phyloP scores from a whole-genome alignment of 1,139 yeast genomes.

The Arxiozyma bovina region DNA sequence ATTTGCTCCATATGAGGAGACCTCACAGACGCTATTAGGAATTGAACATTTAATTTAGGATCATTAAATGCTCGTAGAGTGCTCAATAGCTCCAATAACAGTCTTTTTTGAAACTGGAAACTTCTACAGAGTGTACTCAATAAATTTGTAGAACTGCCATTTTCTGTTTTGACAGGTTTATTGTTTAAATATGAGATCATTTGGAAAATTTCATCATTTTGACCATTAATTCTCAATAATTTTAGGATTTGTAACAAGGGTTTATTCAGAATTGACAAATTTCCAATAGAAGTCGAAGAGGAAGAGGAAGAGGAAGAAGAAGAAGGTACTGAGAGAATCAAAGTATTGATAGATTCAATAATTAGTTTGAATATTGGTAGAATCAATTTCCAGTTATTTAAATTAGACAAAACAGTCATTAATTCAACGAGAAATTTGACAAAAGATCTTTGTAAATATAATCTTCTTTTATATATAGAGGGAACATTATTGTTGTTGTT shows the following conservation, averaged over 20 bases:
- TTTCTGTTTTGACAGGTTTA: no score
- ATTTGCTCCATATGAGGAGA: conserved; percentile 10
- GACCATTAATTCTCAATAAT: conserved; percentile 14
- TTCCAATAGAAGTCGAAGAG: neutral
- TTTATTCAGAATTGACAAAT: conserved; percentile 9
- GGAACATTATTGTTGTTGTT: neutral
- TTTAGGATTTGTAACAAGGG: conserved; percentile 15
- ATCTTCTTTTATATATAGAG: neutral
- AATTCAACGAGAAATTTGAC: conserved; percentile 5
- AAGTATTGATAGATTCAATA: conserved; percentile 4
- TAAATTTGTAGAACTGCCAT: neutral
- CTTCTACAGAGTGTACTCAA: neutral
- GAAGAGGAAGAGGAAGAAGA: neutral
- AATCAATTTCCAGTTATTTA: conserved; percentile 5
- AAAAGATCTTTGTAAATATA: neutral
- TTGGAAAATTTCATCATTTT: conserved; percentile 17
- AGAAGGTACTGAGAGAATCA: neutral
- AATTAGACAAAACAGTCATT: conserved; percentile 2
- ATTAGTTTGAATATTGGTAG: conserved; percentile 3
- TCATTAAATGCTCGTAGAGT: conserved; percentile 24
- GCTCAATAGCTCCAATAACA: conserved; percentile 15
- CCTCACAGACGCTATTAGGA: conserved; percentile 16
- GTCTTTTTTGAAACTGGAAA: conserved; percentile 13
- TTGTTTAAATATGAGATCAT: conserved; percentile 5
- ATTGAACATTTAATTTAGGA: conserved; percentile 20